Conservation (phyloP, 2,329 filamentous ascomycete species). For the Scytalidium sp. region DNA sequence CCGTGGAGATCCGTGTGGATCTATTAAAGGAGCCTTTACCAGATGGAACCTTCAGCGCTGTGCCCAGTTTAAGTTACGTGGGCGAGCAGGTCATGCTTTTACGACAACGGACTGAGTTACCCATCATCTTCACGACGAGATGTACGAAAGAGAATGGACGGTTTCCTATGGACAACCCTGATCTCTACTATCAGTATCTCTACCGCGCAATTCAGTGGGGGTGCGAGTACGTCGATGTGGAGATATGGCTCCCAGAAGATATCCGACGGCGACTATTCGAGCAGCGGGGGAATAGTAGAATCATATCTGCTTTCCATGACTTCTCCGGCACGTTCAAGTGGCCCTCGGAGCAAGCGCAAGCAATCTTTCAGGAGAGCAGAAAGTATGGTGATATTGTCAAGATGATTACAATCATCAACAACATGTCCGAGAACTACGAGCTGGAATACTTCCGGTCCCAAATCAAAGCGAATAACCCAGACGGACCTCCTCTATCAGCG, state of each 20-base stretch:
- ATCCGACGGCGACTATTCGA: slow-evolving; percentile 67
- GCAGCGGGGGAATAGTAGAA: slow-evolving; percentile 72
- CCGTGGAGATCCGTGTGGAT: slow-evolving; percentile 82
- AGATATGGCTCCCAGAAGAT: slow-evolving; percentile 78
- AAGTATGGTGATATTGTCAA: slow-evolving; percentile 83
- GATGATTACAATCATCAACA: slow-evolving; percentile 83
- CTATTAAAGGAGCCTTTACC: slow-evolving; percentile 68
- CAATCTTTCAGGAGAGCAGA: slow-evolving; percentile 68
- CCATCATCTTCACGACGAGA: slow-evolving; percentile 86
- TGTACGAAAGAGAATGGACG: slow-evolving; percentile 79
- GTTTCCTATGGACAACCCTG: slow-evolving; percentile 79
- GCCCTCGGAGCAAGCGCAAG: slow-evolving; percentile 70
- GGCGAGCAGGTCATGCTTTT: slow-evolving; percentile 83
- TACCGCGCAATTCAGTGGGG: slow-evolving; percentile 84
- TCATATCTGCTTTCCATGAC: slow-evolving; percentile 91
- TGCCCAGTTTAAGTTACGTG: slow-evolving; percentile 80
- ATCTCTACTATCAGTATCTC: slow-evolving; percentile 75
- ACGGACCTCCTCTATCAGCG: slow-evolving; percentile 72
- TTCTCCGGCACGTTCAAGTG: slow-evolving; percentile 83
- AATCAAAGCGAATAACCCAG: slow-evolving; percentile 65
- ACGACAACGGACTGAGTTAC: slow-evolving; percentile 78
- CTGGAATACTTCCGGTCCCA: slow-evolving; percentile 83
- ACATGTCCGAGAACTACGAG: slow-evolving; percentile 84
- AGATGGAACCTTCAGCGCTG: slow-evolving; percentile 57
- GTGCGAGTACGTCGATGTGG: slow-evolving; percentile 85